Evolutionary conservation across 1,139 yeast genomes (phyloP).

Genomic region (Geotrichum carabidarum): DNA sequence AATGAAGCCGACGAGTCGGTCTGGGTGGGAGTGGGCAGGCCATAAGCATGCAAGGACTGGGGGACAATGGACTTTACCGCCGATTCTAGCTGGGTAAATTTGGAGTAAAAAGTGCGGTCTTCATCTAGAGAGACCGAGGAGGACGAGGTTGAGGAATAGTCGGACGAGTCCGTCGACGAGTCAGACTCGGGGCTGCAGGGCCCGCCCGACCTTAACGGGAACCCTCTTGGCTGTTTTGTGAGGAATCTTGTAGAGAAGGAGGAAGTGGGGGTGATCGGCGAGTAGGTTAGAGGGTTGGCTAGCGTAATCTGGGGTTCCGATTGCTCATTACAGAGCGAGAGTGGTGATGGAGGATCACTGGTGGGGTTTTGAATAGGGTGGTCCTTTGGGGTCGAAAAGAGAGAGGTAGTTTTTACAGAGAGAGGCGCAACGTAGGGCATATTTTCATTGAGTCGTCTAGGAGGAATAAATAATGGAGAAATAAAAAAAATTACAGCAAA

Average conservation of each 20-base stretch:
- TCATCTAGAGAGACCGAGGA: constrained; percentile 12
- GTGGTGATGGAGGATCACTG: constrained; percentile 30
- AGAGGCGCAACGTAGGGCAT: constrained; percentile 19
- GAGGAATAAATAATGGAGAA: not conserved
- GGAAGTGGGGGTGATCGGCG: not conserved
- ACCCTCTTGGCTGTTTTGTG: constrained; percentile 11
- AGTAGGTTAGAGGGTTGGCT: not conserved
- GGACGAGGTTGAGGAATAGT: constrained; percentile 12
- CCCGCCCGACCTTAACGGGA: not conserved
- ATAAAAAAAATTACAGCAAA: not conserved
- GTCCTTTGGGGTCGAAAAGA: constrained; percentile 36
- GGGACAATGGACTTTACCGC: constrained; percentile 17
- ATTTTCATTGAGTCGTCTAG: not conserved
- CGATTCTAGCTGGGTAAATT: constrained; percentile 10
- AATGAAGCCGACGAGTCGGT: constrained; percentile 11
- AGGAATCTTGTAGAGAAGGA: constrained; percentile 12
- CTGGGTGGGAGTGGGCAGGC: not conserved
- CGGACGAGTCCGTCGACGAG: constrained; percentile 17
- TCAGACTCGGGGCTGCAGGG: constrained; percentile 14
- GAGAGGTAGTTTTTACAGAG: constrained; percentile 22
- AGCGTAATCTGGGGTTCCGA: constrained; percentile 8
- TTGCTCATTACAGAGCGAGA: constrained; percentile 7
- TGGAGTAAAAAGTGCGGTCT: constrained; percentile 1
- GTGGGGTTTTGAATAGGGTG: not conserved
- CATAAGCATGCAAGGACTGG: not conserved